Conservation (phyloP, 139 green algal genomes). For the Picochlorum costavermella region DNA sequence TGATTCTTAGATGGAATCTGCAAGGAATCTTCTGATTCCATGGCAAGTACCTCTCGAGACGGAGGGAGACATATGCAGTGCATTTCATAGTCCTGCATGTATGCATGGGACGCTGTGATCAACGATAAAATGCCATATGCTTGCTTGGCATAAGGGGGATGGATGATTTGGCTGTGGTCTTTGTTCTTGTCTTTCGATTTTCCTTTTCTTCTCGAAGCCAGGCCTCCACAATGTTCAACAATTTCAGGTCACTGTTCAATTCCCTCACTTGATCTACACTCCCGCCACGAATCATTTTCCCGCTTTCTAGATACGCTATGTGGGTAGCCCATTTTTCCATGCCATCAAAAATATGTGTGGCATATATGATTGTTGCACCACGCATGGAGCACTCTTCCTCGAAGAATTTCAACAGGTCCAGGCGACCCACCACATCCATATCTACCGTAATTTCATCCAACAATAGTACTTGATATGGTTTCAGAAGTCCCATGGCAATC, state of each 20-base stretch:
- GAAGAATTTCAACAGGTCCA: constrained; percentile 92
- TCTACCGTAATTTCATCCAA: constrained; percentile 99
- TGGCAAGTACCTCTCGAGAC: background rate
- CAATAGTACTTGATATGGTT: constrained; percentile 89
- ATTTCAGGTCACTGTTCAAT: constrained; percentile 40
- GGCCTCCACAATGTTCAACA: constrained; percentile 68
- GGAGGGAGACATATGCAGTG: background rate
- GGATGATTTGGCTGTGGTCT: constrained; percentile 8
- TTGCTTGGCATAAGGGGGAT: constrained; percentile 51
- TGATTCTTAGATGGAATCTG: no score
- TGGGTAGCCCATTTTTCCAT: constrained; percentile 81
- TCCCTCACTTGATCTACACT: constrained; percentile 23
- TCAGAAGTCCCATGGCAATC: constrained; percentile 91
- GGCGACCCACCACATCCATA: constrained; percentile 89
- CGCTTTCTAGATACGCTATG: constrained; percentile 69
- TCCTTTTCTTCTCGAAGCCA: constrained; percentile 70
- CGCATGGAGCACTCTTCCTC: constrained; percentile 59
- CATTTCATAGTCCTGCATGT: background rate
- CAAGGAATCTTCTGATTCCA: no score
- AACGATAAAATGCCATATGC: constrained; percentile 74
- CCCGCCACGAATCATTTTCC: constrained; percentile 45
- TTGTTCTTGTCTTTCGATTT: constrained; percentile 8
- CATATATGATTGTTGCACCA: constrained; percentile 84
- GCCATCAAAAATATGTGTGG: constrained; percentile 98
- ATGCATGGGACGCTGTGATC: background rate